These are phyloP conservation scores for Clausena lansium DNA, from an alignment of 345 rosid genomes.

Conservation along the genomic window DNA sequence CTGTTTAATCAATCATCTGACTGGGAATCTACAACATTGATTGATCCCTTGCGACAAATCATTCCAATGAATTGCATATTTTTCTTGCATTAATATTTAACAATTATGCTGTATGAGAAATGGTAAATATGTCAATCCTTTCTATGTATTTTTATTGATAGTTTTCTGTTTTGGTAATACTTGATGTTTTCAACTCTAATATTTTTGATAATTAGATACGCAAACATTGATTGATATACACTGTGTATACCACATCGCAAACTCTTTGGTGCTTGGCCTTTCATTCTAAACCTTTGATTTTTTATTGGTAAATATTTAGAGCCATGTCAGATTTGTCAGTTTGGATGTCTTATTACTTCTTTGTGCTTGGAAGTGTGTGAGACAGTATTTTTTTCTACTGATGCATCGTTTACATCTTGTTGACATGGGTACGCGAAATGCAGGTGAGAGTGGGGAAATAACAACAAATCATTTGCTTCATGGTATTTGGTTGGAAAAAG, in stretches of 20 bases:
- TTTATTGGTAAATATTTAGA: not conserved
- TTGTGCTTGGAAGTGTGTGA: not conserved
- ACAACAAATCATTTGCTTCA: conserved; percentile 70
- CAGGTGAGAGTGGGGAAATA: conserved; percentile 80
- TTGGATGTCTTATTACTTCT: not conserved
- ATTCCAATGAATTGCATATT: not conserved
- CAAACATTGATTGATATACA: not conserved
- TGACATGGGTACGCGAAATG: conserved; percentile 9
- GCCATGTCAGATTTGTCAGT: too few species aligned
- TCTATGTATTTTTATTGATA: not conserved
- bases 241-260: too few species aligned
- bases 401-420: not conserved
- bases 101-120: not conserved
- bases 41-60: not conserved
- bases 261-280: not conserved
- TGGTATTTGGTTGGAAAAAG: conserved; percentile 77
- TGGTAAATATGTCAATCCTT: not conserved
- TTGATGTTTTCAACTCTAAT: not conserved
- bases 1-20: not conserved
- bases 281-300: not conserved
- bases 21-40: not conserved
- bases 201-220: not conserved
- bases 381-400: not conserved
- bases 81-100: not conserved
- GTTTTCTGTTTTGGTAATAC: not conserved